These are phyloP conservation scores for Trametes cingulata DNA, from an alignment of 768 basidiomycete genomes.

Conservation along the genomic window DNA sequence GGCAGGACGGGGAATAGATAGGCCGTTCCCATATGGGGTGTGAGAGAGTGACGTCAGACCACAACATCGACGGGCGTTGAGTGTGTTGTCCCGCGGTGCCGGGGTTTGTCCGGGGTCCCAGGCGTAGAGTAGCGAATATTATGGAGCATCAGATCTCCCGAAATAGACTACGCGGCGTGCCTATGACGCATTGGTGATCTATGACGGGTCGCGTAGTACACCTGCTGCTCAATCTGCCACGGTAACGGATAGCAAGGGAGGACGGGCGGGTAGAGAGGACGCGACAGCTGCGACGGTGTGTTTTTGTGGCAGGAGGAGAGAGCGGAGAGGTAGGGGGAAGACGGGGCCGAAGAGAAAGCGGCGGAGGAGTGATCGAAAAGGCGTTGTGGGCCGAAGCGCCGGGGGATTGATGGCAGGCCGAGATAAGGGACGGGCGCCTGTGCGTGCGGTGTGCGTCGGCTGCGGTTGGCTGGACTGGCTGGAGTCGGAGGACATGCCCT, in stretches of 20 bases:
- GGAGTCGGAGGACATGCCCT: too few species aligned
- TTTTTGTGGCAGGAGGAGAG: neutral
- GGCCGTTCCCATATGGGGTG: conserved; percentile 6
- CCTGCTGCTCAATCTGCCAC: neutral
- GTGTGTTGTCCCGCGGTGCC: conserved; percentile 6
- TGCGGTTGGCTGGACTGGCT: neutral
- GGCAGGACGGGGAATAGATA: conserved; percentile 3
- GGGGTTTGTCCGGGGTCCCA: conserved; percentile 12
- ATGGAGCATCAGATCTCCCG: conserved; percentile 14
- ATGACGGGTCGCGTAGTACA: conserved; percentile 6
- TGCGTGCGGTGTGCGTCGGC: neutral
- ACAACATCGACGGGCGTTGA: neutral
- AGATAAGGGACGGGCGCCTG: conserved; percentile 4
- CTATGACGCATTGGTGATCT: conserved; percentile 9
- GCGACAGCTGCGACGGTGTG: neutral
- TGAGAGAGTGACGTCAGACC: conserved; percentile 13
- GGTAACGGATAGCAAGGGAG: too few species aligned
- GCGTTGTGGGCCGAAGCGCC: neutral
- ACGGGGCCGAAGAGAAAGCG: neutral
- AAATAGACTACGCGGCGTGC: neutral
- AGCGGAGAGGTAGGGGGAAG: neutral
- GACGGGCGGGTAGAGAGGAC: neutral
- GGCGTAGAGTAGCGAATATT: neutral
- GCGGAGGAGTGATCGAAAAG: neutral
- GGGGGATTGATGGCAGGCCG: neutral